Evolutionary conservation across 208 protist species (phyloP).

Genomic region (Leishmania braziliensis): DNA sequence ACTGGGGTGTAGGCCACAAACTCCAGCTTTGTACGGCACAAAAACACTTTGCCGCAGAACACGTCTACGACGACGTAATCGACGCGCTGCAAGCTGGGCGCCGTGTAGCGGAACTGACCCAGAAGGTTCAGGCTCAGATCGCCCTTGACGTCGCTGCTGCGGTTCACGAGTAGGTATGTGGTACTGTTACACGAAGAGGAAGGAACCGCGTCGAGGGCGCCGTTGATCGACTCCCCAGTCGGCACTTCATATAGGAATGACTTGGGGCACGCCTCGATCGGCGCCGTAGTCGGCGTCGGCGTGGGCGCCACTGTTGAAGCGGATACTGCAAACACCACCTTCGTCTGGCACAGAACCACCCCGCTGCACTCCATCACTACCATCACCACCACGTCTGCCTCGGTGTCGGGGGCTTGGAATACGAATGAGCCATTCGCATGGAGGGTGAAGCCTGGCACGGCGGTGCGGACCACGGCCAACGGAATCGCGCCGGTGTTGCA

Average conservation of each 20-base stretch:
- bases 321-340: slow-evolving; percentile 47
- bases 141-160: slow-evolving; percentile 24
- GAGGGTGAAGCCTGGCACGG: slow-evolving; percentile 23
- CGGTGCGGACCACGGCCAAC: slow-evolving; percentile 27
- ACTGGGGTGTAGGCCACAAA: slow-evolving; percentile 60
- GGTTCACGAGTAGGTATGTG: slow-evolving; percentile 23
- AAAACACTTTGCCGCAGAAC: slow-evolving; percentile 47
- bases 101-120: slow-evolving; percentile 67
- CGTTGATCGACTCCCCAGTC: slow-evolving; percentile 38
- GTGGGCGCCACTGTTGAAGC: slow-evolving; percentile 26
- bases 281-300: slow-evolving; percentile 16
- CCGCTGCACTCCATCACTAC: slow-evolving; percentile 50
- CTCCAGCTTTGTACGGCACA: slow-evolving; percentile 51
- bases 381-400: slow-evolving; percentile 40
- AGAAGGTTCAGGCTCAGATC: slow-evolving; percentile 63
- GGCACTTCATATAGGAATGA: slow-evolving; percentile 60
- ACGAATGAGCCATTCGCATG: slow-evolving; percentile 34
- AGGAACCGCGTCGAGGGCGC: slow-evolving; percentile 41
- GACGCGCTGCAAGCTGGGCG: slow-evolving; percentile 43
- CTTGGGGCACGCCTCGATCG: slow-evolving; percentile 34
- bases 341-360: slow-evolving; percentile 45
- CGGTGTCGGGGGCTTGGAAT: slow-evolving; percentile 46
- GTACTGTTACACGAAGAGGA: slow-evolving; percentile 36
- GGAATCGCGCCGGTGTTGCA: slow-evolving; percentile 41
- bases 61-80: slow-evolving; percentile 55